Conservation (phyloP, 768 basidiomycete genomes). For the Lentinula guzmanii region DNA sequence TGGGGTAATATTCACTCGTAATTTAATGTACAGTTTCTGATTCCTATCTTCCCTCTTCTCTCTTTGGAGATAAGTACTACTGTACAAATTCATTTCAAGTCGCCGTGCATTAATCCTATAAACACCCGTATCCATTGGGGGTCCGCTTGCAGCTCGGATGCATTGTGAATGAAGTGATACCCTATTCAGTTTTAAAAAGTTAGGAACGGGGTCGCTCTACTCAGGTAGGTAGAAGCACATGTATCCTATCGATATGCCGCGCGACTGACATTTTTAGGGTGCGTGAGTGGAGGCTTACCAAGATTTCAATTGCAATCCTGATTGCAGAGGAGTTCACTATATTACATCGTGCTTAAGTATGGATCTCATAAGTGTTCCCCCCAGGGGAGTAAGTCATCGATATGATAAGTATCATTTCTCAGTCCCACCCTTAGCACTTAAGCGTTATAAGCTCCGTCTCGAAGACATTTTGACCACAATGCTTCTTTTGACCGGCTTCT, state of each 20-base stretch:
- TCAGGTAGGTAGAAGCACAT: background rate
- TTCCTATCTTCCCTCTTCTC: background rate
- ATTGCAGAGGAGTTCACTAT: background rate
- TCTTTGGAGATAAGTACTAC: background rate
- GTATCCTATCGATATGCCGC: background rate
- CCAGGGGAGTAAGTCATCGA: conserved; percentile 13
- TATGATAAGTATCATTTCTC: background rate
- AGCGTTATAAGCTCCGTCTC: background rate
- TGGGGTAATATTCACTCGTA: background rate
- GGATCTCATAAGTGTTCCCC: background rate
- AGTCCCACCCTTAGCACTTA: background rate
- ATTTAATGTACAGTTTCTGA: background rate
- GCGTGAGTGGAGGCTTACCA: no score
- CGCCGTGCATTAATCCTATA: background rate
- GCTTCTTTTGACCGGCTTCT: background rate
- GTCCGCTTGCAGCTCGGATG: background rate
- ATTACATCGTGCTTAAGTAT: background rate
- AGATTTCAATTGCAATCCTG: background rate
- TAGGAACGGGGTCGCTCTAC: background rate
- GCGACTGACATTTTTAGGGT: background rate
- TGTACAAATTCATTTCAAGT: background rate
- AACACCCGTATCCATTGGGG: background rate
- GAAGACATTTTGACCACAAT: background rate
- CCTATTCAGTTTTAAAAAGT: background rate
- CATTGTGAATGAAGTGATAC: background rate